phyloP scores from a whole-genome alignment of 306 rosid species.

The Rubus idaeus region DNA sequence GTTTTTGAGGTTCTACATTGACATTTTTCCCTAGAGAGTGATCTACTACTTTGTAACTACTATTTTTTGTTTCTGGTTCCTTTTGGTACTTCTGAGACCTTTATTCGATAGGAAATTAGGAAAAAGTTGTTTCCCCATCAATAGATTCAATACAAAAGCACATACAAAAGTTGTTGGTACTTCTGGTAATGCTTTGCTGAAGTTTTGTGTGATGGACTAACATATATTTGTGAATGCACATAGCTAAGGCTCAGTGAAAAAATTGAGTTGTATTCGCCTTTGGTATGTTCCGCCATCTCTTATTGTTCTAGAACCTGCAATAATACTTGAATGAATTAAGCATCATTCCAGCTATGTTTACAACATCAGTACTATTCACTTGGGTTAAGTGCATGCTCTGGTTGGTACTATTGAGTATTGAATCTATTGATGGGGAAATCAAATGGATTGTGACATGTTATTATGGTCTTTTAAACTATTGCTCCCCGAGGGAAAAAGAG shows the following conservation, averaged over 20 bases:
- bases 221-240: neutral
- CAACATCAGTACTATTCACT: neutral
- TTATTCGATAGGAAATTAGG: neutral
- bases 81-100: neutral
- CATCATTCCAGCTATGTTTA: neutral
- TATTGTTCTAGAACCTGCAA: neutral
- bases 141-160: no score
- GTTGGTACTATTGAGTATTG: neutral
- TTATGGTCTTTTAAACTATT: neutral
- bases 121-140: neutral
- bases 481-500: neutral
- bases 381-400: neutral
- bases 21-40: neutral
- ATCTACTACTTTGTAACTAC: neutral
- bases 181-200: neutral
- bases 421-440: neutral
- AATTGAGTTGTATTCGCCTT: neutral
- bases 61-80: neutral
- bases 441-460: neutral
- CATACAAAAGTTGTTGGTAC: neutral
- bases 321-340: neutral
- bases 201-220: neutral
- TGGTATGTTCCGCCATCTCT: neutral
- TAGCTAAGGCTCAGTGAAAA: neutral
- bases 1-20: neutral